These are phyloP conservation scores for Pseudogymnoascus verrucosus DNA, from an alignment of 2,329 filamentous ascomycete genomes.

Conservation along the genomic window DNA sequence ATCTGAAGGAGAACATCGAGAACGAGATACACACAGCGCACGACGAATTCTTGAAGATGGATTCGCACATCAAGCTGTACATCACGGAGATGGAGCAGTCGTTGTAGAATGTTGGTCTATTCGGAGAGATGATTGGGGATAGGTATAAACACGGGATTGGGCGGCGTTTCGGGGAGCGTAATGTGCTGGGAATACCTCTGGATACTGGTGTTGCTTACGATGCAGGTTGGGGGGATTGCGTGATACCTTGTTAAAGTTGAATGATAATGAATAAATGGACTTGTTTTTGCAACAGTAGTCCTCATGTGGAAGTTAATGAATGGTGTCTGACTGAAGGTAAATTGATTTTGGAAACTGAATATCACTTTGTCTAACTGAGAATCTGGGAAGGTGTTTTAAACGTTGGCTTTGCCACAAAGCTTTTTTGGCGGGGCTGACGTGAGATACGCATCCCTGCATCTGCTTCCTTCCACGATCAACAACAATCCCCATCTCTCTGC, in stretches of 20 bases:
- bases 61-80: constrained; percentile 93
- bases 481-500: not conserved
- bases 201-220: constrained; percentile 3
- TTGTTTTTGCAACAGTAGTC: not conserved
- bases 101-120: constrained; percentile 32
- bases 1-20: constrained; percentile 95
- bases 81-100: constrained; percentile 98
- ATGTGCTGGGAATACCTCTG: not conserved
- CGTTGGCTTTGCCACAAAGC: not conserved
- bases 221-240: not conserved
- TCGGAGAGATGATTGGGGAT: not conserved
- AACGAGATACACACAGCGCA: constrained; percentile 84
- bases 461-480: not conserved
- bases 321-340: not conserved
- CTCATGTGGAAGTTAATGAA: not conserved
- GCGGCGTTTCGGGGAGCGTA: not conserved
- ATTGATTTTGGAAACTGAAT: not conserved
- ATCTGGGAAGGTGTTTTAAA: not conserved
- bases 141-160: not conserved
- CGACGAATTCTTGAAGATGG: constrained; percentile 95
- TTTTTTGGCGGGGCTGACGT: not conserved
- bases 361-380: not conserved
- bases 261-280: not conserved
- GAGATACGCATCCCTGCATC: not conserved
- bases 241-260: not conserved